Percentiles rank a stretch among this genome's conserved stretches.
phyloP scores from a whole-genome alignment of 345 rosid genomes.

The Salix udensis region DNA sequence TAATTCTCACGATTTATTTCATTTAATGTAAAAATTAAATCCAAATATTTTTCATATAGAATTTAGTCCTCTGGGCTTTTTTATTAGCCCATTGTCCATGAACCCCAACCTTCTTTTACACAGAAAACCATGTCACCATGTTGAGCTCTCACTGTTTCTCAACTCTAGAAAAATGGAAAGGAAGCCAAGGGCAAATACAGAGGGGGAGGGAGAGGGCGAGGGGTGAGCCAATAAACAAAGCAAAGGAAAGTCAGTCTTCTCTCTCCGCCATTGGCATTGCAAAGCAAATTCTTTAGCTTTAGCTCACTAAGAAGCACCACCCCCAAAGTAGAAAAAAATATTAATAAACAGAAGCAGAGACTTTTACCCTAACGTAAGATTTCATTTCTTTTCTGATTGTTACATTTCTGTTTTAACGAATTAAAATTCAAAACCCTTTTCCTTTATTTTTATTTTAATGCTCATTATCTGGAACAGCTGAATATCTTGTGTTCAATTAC shows the following conservation, averaged over 20 bases:
- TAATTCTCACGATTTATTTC: too few relatives aligned
- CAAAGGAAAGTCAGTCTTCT: neutral
- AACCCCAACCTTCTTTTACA: too few relatives aligned
- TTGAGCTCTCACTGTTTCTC: neutral
- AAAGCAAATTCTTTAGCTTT: neutral
- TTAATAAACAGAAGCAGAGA: too few relatives aligned
- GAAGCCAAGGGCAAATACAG: constrained; percentile 1
- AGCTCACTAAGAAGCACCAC: neutral
- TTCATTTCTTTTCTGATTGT: neutral
- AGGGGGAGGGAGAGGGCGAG: constrained; percentile 1
- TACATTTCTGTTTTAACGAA: neutral
- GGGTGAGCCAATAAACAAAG: neutral
- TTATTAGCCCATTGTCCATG: too few relatives aligned
- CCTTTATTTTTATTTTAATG: neutral
- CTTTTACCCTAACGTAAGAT: neutral
- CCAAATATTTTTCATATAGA: too few relatives aligned
- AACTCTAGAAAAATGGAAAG: neutral
- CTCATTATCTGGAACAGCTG: neutral
- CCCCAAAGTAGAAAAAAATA: too few relatives aligned
- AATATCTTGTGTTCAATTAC: neutral
- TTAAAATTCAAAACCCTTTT: neutral
- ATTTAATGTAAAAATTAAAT: too few relatives aligned
- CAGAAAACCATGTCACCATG: neutral
- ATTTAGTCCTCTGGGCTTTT: too few relatives aligned
- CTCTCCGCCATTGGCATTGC: neutral